Conservation (phyloP, 345 rosid genomes). For the Nasturtium officinale region DNA sequence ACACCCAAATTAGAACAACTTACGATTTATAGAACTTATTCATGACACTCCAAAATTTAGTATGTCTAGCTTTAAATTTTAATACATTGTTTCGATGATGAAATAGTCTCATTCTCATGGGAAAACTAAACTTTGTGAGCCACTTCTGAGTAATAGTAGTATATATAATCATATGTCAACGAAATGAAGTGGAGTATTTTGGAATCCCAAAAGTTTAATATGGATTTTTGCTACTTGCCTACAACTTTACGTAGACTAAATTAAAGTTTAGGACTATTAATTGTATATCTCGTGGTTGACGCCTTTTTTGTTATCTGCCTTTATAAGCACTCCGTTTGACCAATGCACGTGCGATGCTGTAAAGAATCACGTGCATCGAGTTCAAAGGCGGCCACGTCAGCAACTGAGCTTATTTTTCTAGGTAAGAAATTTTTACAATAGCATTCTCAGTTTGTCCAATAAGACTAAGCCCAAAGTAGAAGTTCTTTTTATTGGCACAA, state of each 20-base stretch:
- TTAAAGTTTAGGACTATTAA: not conserved
- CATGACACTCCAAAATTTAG: not conserved
- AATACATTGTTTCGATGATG: not conserved
- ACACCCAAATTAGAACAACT: not conserved
- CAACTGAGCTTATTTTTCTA: conserved; percentile 20
- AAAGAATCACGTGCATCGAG: conserved; percentile 29
- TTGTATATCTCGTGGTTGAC: conserved; percentile 14
- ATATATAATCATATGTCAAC: conserved; percentile 11
- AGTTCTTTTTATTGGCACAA: not conserved
- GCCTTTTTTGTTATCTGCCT: conserved; percentile 23
- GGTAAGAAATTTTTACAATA: too few species aligned
- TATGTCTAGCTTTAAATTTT: too few species aligned
- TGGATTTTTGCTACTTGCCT: not conserved
- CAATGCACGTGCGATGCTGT: conserved; percentile 39
- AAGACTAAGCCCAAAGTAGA: conserved; percentile 71
- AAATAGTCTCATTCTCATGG: too few species aligned
- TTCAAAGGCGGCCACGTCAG: conserved; percentile 17
- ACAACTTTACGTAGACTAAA: not conserved
- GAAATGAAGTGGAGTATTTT: not conserved
- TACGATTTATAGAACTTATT: not conserved
- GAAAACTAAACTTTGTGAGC: not conserved
- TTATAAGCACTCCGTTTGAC: conserved; percentile 21
- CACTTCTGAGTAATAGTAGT: conserved; percentile 10
- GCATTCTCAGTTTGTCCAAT: conserved; percentile 84
- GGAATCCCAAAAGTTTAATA: not conserved